These are phyloP conservation scores for Crithidia thermophila DNA, from an alignment of 208 protist species.

Conservation along the genomic window DNA sequence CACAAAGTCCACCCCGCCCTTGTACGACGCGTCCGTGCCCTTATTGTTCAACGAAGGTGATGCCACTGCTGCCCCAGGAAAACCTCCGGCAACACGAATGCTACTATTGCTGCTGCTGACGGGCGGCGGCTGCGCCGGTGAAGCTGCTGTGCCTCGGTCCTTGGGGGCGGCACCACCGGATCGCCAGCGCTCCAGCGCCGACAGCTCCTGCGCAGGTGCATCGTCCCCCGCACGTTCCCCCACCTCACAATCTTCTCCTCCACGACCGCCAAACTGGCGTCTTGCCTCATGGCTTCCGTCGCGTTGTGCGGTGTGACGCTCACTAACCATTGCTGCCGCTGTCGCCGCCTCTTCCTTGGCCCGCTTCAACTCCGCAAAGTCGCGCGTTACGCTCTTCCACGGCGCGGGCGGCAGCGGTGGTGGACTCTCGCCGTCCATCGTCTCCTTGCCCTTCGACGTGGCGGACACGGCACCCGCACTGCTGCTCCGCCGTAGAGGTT, in stretches of 20 bases:
- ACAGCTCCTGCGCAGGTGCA: neutral
- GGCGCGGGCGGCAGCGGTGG: slow-evolving; percentile 25
- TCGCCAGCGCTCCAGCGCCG: slow-evolving; percentile 12
- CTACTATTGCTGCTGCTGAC: neutral
- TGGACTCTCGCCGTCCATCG: slow-evolving; percentile 7
- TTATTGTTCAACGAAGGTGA: no score
- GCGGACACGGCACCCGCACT: neutral
- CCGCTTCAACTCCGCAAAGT: neutral
- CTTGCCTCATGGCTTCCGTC: no score
- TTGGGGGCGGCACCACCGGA: neutral
- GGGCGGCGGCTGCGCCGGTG: no score
- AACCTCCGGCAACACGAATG: neutral
- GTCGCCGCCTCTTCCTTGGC: neutral
- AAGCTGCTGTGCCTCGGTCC: no score
- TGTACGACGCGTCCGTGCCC: no score
- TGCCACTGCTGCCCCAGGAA: no score
- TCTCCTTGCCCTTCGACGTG: neutral
- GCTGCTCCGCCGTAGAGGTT: no score
- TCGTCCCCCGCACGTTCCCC: no score
- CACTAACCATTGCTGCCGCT: no score
- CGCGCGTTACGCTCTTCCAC: neutral
- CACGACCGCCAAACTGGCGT: no score
- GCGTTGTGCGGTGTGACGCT: no score
- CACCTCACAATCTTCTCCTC: neutral
- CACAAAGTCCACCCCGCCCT: slow-evolving; percentile 23